Base-by-base conservation (phyloP, 768 basidiomycete species). In the Pulveroboletus frians region DNA sequence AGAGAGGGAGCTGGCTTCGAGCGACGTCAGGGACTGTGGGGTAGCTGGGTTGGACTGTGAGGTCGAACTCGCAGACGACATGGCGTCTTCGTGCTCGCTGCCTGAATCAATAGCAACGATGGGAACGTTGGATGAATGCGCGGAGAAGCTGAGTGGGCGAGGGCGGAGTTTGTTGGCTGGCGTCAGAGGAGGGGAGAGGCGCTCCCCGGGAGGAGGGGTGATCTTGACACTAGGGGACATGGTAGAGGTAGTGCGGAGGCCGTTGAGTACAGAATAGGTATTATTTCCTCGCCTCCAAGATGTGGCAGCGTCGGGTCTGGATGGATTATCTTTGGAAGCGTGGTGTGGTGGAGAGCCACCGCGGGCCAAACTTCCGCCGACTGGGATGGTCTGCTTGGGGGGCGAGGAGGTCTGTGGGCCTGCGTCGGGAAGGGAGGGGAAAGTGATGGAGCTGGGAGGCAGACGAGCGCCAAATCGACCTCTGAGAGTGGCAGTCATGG, bases 401-500 rank as follows among this genome's bases (percentile, higher is more conserved):
- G 77, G 65, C 11, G 68, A 67, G 20, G 53, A 55, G 35, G 43
- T 51, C 46, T 52, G 60, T 20, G 84, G 79, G 13, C 73, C 67
- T 39, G 61, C 60, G 29, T 76, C 72, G 27, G 76, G 73, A 32
- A 78, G 67, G 18, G 75, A 66, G 13, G 66, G 66, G 44, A 67
- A 67, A 30, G 66, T 49, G 41, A 67, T 54, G 58, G 75, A 77
- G 51, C 69, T 72, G 34, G 76, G 64, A 52, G 57, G 47, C 0
- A 53, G 27, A 39, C 89, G 84, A 55, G 81, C 76, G 27, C 87
- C 88, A 51, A 87, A 89, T 53, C 81, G 81, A 39, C 88, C 88
- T 37, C 81, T 84, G 31, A 89, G 73, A 36, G 82, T 76, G 40
- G 90, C 88, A 26, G 88, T 86, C 89, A 89, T 88, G 38, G 88